Conservation (phyloP, 179 eudicot species). For the Nepenthes alata region DNA sequence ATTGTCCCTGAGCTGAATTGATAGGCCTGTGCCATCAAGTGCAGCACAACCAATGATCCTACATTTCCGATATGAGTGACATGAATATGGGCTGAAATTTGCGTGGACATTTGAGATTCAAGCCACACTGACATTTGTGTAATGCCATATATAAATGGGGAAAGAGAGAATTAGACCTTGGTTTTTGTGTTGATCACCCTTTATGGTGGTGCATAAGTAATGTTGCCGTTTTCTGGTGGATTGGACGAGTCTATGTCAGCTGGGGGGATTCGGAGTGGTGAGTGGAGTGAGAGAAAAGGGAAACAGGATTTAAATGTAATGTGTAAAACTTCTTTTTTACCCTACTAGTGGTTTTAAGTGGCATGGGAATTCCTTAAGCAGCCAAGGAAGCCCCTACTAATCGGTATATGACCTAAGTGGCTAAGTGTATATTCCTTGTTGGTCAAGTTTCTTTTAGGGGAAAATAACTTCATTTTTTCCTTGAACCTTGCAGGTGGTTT, state of each 20-base stretch:
- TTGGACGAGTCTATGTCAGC: no score
- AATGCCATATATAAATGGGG: not conserved
- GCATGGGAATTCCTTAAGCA: not conserved
- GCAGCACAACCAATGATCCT: no score
- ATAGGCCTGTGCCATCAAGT: no score
- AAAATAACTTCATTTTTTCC: not conserved
- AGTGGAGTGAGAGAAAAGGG: no score
- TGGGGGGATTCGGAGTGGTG: no score
- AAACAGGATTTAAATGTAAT: not conserved
- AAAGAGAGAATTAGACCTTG: not conserved
- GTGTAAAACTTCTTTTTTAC: not conserved
- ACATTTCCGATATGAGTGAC: not conserved
- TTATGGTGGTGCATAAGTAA: not conserved
- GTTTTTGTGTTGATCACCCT: not conserved
- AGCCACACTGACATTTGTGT: not conserved
- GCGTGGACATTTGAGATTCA: not conserved
- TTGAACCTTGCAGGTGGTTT: slow-evolving; percentile 63
- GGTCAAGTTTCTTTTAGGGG: not conserved
- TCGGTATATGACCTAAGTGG: no score
- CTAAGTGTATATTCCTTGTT: not conserved
- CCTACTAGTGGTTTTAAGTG: not conserved
- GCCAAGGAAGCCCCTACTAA: no score
- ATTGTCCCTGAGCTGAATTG: no score
- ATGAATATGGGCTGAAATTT: not conserved
- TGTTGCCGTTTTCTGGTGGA: no score